Conservation (phyloP, 1,284 basidiomycete genomes). For the Cystobasidium sp. region DNA sequence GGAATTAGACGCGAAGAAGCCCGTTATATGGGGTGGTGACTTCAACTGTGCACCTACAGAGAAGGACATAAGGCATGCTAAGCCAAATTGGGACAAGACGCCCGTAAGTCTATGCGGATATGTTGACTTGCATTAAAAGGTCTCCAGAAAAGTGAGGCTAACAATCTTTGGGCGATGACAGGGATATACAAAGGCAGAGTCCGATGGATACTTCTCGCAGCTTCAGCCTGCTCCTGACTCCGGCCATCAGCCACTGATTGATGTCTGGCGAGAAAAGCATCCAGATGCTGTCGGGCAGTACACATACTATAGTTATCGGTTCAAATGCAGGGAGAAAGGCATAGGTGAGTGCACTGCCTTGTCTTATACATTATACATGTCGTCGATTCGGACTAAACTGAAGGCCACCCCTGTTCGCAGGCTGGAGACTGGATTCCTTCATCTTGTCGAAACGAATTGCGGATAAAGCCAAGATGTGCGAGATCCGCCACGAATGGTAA, state of each 20-base stretch:
- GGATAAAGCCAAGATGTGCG: slow-evolving; percentile 48
- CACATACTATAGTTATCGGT: slow-evolving; percentile 83
- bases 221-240: slow-evolving; percentile 53
- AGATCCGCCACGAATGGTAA: slow-evolving; percentile 51
- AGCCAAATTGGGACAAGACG: slow-evolving; percentile 59
- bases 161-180: slow-evolving; percentile 60
- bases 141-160: background rate
- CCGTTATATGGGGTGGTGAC: slow-evolving; percentile 88
- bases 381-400: background rate
- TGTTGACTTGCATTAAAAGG: background rate
- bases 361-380: background rate
- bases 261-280: slow-evolving; percentile 78
- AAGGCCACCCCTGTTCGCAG: background rate
- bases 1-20: slow-evolving; percentile 73
- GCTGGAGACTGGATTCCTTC: slow-evolving; percentile 20
- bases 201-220: slow-evolving; percentile 56
- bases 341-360: slow-evolving; percentile 61
- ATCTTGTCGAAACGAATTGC: slow-evolving; percentile 49
- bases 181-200: slow-evolving; percentile 77
- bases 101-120: slow-evolving; percentile 52
- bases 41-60: slow-evolving; percentile 81
- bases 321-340: slow-evolving; percentile 77
- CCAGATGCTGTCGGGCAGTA: slow-evolving; percentile 68
- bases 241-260: slow-evolving; percentile 64
- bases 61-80: slow-evolving; percentile 59